Evolutionary conservation across 768 basidiomycete genomes (phyloP), one percentile per base, ranked within the genome.

Genomic region (Rhodotorula graminis): DNA sequence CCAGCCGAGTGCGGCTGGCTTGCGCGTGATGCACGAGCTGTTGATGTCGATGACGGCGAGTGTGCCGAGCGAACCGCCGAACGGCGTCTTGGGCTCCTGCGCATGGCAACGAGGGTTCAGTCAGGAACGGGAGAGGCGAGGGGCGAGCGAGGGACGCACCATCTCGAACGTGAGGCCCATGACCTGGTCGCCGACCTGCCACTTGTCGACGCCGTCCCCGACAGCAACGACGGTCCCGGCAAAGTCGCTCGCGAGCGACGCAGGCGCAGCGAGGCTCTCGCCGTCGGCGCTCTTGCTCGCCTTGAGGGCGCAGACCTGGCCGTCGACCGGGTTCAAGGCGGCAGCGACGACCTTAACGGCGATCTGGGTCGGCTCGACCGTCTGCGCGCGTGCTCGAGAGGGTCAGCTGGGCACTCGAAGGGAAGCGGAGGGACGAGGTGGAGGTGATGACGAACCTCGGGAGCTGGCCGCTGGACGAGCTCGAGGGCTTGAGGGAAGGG

Each of bases 241-340:
- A 80, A 94, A 95, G 80, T 95, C 93, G 56, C 93, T 89, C 9
- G 93, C 92, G 15, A 94, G 44, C 44, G 44, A 5, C 14, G 44
- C 44, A 6, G 44, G 44, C 5, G 44, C 44, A 7, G 44, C 44
- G 14, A 37, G 44, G 44, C 44, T 46, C 44, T 46, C 19, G 46
- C 21, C 27, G 27, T 27, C 16, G n/a, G n/a, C n/a, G 27, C 15
- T 11, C 10, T 37, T 9, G 11, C 31, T 47, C 11, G 29, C 47
- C 61, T 50, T 31, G 15, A 64, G 29, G 53, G 65, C 65, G 19
- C 25, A 59, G 16, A 73, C 29, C 59, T 69, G 72, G 6, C 62
- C 56, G 42, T 73, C 72, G 29, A 65, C 64, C 7, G 67, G 73
- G 57, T 74, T 74, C 6, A 74, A 52, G 21, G 69, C 56, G 0